These are phyloP conservation scores for Oropetium thomaeum DNA, from an alignment of 176 grass and related monocot genomes.

Conservation along the genomic window DNA sequence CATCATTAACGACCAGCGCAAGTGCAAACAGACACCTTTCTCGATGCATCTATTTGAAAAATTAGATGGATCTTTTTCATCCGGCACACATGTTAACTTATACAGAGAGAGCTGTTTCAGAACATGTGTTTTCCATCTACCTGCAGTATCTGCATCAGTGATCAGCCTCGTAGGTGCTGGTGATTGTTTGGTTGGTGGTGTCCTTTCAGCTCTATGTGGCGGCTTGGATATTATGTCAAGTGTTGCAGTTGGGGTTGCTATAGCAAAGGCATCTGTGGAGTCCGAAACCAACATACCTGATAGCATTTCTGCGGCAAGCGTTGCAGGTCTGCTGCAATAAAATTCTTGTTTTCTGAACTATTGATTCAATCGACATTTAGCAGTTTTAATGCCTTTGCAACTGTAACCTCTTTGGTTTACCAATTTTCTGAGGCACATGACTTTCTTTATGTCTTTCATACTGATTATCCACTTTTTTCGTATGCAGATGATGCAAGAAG, in stretches of 20 bases:
- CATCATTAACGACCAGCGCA: constrained; percentile 39
- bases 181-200: constrained; percentile 88
- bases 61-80: constrained; percentile 29
- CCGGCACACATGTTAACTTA: constrained; percentile 22
- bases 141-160: constrained; percentile 66
- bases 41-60: constrained; percentile 40
- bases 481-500: constrained; percentile 53
- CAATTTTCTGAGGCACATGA: neutral
- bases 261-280: constrained; percentile 82
- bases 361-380: neutral
- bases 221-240: constrained; percentile 70
- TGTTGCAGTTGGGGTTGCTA: constrained; percentile 69
- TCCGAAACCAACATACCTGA: constrained; percentile 72
- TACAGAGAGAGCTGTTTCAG: constrained; percentile 39
- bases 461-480: constrained; percentile 16
- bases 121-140: constrained; percentile 72
- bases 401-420: constrained; percentile 3
- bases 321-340: constrained; percentile 52
- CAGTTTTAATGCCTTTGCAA: neutral
- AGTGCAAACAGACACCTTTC: constrained; percentile 31
- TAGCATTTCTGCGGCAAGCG: constrained; percentile 38
- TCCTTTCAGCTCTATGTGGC: constrained; percentile 61
- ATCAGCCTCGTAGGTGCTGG: constrained; percentile 77
- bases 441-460: neutral
- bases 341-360: neutral